Conservation (phyloP, 495 filamentous ascomycete species). For the Endocarpon pusillum region DNA sequence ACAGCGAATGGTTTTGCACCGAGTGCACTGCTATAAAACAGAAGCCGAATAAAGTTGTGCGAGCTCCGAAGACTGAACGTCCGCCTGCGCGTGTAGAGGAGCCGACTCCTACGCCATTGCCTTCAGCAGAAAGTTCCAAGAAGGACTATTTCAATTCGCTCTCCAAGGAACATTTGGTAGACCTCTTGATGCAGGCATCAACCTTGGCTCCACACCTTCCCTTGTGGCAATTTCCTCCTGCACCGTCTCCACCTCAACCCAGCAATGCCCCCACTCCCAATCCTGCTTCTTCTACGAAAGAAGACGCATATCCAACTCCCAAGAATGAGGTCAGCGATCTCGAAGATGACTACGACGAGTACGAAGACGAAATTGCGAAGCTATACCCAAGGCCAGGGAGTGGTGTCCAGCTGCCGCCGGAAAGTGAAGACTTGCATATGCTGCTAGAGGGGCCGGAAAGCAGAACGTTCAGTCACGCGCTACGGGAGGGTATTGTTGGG, state of each 20-base stretch:
- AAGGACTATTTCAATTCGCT: neutral
- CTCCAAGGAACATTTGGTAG: neutral
- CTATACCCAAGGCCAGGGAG: constrained; percentile 44
- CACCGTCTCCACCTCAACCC: neutral
- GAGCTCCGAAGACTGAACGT: too few species aligned
- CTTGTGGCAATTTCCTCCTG: neutral
- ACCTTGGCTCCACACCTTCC: neutral
- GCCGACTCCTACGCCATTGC: too few species aligned
- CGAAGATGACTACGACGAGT: neutral
- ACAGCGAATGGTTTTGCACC: constrained; percentile 63
- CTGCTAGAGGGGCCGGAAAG: constrained; percentile 25
- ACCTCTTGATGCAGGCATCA: neutral
- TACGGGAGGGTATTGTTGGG: too few species aligned
- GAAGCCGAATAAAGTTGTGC: too few species aligned
- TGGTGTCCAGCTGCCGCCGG: constrained; percentile 21
- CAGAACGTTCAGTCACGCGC: constrained; percentile 26
- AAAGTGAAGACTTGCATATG: constrained; percentile 23
- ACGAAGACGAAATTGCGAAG: neutral
- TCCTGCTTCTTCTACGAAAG: too few species aligned
- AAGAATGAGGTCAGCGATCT: too few species aligned
- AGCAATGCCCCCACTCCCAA: neutral
- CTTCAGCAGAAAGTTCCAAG: too few species aligned
- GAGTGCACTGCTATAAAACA: constrained; percentile 45
- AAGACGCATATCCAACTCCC: too few species aligned
- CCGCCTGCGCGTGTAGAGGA: too few species aligned